Conservation (phyloP, 1,284 basidiomycete genomes). For the Ganoderma meredithae region DNA sequence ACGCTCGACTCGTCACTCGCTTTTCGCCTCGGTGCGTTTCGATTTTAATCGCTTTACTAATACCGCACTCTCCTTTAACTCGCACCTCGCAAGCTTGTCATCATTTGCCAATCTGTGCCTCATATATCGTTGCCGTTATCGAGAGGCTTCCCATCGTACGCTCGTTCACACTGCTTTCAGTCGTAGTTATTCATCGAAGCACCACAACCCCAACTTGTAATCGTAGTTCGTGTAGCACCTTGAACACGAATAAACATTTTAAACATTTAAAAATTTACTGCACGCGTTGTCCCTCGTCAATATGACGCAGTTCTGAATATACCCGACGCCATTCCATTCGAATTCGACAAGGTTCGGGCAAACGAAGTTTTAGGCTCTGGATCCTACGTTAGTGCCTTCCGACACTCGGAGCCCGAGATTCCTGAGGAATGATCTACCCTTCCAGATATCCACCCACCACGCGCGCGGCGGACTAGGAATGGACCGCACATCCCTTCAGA, state of each 20-base stretch:
- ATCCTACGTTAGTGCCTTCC: neutral
- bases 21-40: constrained; percentile 12
- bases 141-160: neutral
- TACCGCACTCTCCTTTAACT: constrained; percentile 26
- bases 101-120: neutral
- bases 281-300: neutral
- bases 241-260: neutral
- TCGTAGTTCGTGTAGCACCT: constrained; percentile 4
- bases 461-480: neutral
- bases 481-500: neutral
- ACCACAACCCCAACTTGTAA: constrained; percentile 7
- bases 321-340: neutral
- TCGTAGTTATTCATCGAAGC: constrained; percentile 1
- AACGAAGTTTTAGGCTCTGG: neutral
- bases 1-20: constrained; percentile 20
- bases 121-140: neutral
- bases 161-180: constrained; percentile 5
- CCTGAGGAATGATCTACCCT: neutral
- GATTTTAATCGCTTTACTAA: constrained; percentile 25
- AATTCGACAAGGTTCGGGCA: neutral
- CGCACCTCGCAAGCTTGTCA: neutral
- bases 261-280: neutral
- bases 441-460: constrained; percentile 1
- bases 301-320: neutral
- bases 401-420: neutral